Conservation (phyloP, 108 stramenopile genomes). For the Schizochytrium sp. region DNA sequence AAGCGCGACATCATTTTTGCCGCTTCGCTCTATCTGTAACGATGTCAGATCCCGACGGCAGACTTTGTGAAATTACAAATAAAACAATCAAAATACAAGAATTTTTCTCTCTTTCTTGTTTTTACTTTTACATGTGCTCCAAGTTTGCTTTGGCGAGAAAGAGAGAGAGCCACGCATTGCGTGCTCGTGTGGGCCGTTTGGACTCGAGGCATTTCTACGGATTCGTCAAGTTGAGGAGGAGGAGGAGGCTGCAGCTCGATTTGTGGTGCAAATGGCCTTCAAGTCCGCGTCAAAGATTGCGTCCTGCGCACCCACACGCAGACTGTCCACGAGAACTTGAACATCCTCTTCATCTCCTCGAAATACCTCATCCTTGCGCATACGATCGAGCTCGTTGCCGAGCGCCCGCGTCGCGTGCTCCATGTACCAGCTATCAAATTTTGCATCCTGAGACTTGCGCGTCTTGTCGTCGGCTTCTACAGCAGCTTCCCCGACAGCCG, state of each 20-base stretch:
- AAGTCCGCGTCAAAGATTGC: not conserved
- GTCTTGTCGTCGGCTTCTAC: not conserved
- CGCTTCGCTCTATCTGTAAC: slow-evolving; percentile 75
- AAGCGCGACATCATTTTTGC: slow-evolving; percentile 97
- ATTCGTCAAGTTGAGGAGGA: too few relatives aligned
- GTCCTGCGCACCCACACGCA: not conserved
- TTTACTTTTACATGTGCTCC: too few relatives aligned
- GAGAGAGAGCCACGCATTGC: too few relatives aligned
- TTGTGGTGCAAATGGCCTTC: not conserved
- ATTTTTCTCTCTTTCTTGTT: too few relatives aligned
- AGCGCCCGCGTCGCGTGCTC: not conserved
- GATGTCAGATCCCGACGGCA: too few relatives aligned
- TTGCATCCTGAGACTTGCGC: not conserved
- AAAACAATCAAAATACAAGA: too few relatives aligned
- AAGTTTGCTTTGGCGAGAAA: too few relatives aligned
- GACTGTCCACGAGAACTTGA: not conserved
- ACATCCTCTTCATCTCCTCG: not conserved
- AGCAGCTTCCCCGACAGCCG: not conserved
- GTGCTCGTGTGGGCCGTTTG: too few relatives aligned
- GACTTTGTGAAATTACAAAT: too few relatives aligned
- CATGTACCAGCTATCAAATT: slow-evolving; percentile 7
- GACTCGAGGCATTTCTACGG: too few relatives aligned
- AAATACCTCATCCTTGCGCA: not conserved
- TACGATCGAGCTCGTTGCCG: not conserved
- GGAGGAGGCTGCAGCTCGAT: not conserved